A percentile compares a stretch with the other conserved stretches of the same genome.
These are phyloP conservation scores for Polytrichum formosum DNA, from an alignment of 225 moss, liverwort and hornwort genomes.

Conservation along the genomic window DNA sequence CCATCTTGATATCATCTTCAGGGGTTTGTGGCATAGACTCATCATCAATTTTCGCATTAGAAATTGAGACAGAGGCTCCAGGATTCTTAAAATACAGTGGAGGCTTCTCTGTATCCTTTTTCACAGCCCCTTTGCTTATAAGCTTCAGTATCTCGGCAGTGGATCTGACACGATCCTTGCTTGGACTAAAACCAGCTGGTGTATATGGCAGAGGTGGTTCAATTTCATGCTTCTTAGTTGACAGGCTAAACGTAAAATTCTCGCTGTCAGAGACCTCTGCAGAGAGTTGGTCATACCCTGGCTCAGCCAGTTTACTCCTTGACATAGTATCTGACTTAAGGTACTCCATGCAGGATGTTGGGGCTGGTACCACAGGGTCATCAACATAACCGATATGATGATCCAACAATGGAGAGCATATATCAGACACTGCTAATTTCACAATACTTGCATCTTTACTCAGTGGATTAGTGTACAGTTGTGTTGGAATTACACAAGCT, in stretches of 20 bases:
- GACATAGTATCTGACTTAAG: neutral
- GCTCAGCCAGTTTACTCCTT: neutral
- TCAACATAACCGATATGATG: neutral
- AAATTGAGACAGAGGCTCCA: neutral
- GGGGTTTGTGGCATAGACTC: neutral
- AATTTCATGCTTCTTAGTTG: neutral
- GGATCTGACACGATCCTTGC: conserved; percentile 11
- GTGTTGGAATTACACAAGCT: neutral
- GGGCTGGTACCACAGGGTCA: neutral
- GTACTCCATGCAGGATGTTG: neutral
- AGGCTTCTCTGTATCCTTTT: neutral
- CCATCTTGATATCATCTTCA: neutral
- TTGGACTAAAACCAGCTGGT: neutral
- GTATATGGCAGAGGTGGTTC: neutral
- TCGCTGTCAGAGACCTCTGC: neutral
- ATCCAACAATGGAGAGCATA: neutral
- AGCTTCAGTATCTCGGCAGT: conserved; percentile 18
- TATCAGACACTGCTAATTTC: neutral
- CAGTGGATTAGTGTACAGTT: neutral
- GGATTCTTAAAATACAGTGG: neutral
- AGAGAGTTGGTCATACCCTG: neutral
- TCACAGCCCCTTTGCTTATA: conserved; percentile 6
- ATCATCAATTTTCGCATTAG: neutral
- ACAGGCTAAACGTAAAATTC: neutral
- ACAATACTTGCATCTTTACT: neutral